Base-by-base conservation (phyloP, 345 rosid genomes). In the Euphorbia lathyris region DNA sequence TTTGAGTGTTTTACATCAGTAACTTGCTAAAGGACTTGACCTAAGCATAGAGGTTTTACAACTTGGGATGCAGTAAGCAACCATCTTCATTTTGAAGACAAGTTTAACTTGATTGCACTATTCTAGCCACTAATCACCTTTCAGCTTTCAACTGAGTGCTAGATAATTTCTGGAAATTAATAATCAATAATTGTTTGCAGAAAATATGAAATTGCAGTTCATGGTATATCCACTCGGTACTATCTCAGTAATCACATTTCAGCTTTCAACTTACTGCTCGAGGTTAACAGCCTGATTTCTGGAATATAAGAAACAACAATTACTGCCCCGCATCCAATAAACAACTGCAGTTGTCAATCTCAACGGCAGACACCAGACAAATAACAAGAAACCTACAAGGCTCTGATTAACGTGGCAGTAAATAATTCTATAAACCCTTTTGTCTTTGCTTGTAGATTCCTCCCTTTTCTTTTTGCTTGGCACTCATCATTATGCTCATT, bases 171-270 rank as follows among this genome's bases (percentile, higher is more conserved):
- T 17, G 50, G 26, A 50, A 36, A 70, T 34, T 17, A 56, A 30
- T 2, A 50, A 48, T n/a, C 23, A 20, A 47, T 0, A 34, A 58
- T 25, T 52, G 25, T n/a, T 50, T 17, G 26, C 32, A 51, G 52
- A 62, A 27, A 27, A 70, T 70, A 59, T 30, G n/a, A 9, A 38
- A 56, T 47, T 45, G 42, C 64, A 29, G 58, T 27, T 53, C 52
- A 40, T 5, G 11, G 43, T 40, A 40, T 40, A 40, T 0, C 43
- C 43, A 9, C 43, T 40, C 11, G 6, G 47, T 32, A 30, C 16
- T 42, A 27, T 45, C 10, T 40, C 43, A 40, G 1, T 40, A 40
- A 40, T 8, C 43, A 40, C 9, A 40, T 40, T 40, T 22, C 59
- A 55, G 27, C 29, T 55, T 55, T 55, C 13, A 55, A 55, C 59